phyloP scores from a whole-genome alignment of 345 rosid species.

The Schrenkiella parvula region DNA sequence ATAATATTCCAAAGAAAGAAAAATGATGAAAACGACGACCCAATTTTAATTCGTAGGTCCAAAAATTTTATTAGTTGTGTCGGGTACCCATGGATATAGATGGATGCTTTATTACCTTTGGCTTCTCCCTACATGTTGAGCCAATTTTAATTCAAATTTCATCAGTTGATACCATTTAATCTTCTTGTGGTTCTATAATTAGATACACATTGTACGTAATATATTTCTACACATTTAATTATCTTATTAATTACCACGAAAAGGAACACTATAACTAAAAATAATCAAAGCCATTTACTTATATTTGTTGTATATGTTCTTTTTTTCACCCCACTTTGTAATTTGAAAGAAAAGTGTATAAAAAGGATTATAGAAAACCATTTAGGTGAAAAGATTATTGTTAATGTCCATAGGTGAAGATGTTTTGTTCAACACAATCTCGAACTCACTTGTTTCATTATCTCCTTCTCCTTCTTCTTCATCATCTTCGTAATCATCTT shows the following conservation, averaged over 20 bases:
- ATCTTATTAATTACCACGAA: not conserved
- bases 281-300: constrained; percentile 16
- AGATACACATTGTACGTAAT: not conserved
- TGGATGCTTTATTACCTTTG: constrained; percentile 23
- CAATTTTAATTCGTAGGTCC: constrained; percentile 33
- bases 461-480: constrained; percentile 41
- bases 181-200: not conserved
- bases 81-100: constrained; percentile 31
- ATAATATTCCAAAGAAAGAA: not conserved
- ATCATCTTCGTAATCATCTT: constrained; percentile 36
- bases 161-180: not conserved
- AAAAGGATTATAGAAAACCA: constrained; percentile 2
- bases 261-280: constrained; percentile 12
- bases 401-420: constrained; percentile 35
- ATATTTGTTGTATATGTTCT: constrained; percentile 25
- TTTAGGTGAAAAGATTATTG: constrained; percentile 31
- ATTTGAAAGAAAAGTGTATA: constrained; percentile 13
- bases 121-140: constrained; percentile 30
- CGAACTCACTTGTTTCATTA: constrained; percentile 49
- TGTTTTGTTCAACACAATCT: constrained; percentile 54
- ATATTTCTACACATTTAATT: not conserved
- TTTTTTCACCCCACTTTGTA: not conserved
- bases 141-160: constrained; percentile 1
- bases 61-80: constrained; percentile 31
- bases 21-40: constrained; percentile 35